These are phyloP conservation scores for Ceratonia siliqua DNA, from an alignment of 306 rosid species.

Conservation along the genomic window DNA sequence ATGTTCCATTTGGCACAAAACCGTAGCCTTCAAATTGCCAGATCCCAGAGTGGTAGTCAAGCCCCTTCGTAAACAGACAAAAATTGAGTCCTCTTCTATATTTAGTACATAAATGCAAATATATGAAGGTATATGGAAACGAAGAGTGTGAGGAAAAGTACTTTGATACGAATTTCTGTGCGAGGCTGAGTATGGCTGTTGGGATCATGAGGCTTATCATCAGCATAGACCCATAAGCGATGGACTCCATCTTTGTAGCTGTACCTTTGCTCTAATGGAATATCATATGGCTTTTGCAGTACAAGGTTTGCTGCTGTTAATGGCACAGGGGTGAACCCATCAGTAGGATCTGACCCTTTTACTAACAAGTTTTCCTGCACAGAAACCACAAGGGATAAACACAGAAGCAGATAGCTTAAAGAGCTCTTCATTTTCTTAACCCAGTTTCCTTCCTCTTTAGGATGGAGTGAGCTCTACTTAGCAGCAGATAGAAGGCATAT, in stretches of 20 bases:
- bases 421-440: conserved; percentile 8
- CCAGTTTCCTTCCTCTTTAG: not conserved
- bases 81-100: no score
- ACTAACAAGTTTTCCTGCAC: not conserved
- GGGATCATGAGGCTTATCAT: conserved; percentile 48
- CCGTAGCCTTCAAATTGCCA: conserved; percentile 64
- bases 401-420: not conserved
- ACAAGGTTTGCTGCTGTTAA: conserved; percentile 34
- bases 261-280: conserved; percentile 40
- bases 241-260: conserved; percentile 42
- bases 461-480: not conserved
- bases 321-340: conserved; percentile 53
- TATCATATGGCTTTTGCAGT: conserved; percentile 45
- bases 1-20: conserved; percentile 52
- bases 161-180: conserved; percentile 48
- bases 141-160: not conserved
- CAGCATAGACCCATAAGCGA: conserved; percentile 47
- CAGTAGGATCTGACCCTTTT: conserved; percentile 43
- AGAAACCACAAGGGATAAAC: not conserved
- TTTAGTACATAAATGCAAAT: not conserved
- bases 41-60: conserved; percentile 45
- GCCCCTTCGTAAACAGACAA: conserved; percentile 39
- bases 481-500: not conserved
- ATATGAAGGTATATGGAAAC: no score
- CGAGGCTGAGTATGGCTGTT: conserved; percentile 46